Percentiles rank a stretch among this genome's conserved stretches.
Evolutionary conservation across 495 filamentous ascomycete genomes (phyloP).

Genomic region (Penicillium crystallinum): DNA sequence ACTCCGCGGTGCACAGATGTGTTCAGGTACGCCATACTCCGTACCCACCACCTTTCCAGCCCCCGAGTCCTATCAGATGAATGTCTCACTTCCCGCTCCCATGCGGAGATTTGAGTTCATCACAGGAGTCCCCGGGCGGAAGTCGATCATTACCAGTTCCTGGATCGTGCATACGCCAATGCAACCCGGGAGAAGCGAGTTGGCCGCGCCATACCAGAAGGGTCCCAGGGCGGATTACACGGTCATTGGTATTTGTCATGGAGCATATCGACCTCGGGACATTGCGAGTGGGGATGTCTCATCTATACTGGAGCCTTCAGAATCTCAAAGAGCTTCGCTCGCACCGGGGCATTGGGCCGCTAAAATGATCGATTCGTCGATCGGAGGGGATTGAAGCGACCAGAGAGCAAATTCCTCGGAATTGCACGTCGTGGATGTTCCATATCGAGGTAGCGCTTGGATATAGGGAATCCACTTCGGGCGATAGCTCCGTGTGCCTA

Average conservation of each 20-base stretch:
- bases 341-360: slow-evolving; percentile 5
- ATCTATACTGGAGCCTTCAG: neutral
- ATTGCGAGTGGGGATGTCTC: neutral
- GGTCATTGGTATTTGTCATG: slow-evolving; percentile 14
- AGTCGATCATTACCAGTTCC: slow-evolving; percentile 8
- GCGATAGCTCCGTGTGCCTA: neutral
- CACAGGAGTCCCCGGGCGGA: neutral
- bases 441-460: slow-evolving; percentile 3
- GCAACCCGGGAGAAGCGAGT: neutral
- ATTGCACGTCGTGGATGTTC: slow-evolving; percentile 1
- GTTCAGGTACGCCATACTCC: neutral
- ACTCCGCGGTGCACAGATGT: neutral
- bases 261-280: neutral
- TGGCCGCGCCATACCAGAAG: neutral
- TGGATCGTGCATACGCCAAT: neutral
- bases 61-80: neutral
- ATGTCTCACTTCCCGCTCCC: neutral
- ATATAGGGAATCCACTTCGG: neutral
- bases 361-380: slow-evolving; percentile 15
- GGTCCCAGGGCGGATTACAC: neutral
- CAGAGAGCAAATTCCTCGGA: neutral
- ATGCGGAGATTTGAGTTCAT: neutral
- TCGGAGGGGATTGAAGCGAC: slow-evolving; percentile 1
- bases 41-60: neutral
- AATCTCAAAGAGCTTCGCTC: slow-evolving; percentile 7